A percentile compares a stretch with the other conserved stretches of the same genome.
These are phyloP conservation scores for Candida chauliodis DNA, from an alignment of 805 yeast genomes.

Conservation along the genomic window DNA sequence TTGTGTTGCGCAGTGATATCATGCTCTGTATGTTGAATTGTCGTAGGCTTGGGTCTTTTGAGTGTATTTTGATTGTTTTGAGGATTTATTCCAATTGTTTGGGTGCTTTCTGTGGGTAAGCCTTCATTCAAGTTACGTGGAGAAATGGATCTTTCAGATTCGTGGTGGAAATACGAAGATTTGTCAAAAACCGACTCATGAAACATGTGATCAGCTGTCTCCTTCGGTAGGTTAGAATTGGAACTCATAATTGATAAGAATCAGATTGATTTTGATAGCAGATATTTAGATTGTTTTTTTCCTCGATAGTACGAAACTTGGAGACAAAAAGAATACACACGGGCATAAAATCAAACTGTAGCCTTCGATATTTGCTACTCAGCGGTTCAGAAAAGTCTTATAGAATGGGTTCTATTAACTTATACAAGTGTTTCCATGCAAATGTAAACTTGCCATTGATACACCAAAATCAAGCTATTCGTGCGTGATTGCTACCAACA, in stretches of 20 bases:
- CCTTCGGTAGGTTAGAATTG: background rate
- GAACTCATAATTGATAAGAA: background rate
- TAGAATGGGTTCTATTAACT: too few relatives aligned
- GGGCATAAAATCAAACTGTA: too few relatives aligned
- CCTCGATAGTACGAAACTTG: too few relatives aligned
- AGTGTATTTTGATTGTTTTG: background rate
- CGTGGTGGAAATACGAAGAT: slow-evolving; percentile 1
- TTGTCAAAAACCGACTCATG: slow-evolving; percentile 6
- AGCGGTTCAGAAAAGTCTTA: too few relatives aligned
- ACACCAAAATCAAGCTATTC: too few relatives aligned
- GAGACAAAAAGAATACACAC: too few relatives aligned
- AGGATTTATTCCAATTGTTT: background rate
- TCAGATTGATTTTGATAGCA: background rate
- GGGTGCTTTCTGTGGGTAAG: too few relatives aligned
- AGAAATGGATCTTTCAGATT: slow-evolving; percentile 5
- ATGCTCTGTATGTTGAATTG: background rate
- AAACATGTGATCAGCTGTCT: slow-evolving; percentile 1
- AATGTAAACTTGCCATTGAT: too few relatives aligned
- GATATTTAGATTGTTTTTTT: too few relatives aligned
- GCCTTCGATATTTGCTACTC: too few relatives aligned
- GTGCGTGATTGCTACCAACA: too few relatives aligned
- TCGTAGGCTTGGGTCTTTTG: slow-evolving; percentile 5
- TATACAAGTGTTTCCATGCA: too few relatives aligned
- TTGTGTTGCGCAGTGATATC: background rate
- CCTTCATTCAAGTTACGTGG: slow-evolving; percentile 3